Evolutionary conservation across 352 stramenopile species (phyloP).

Genomic region (Globisporangium barbulae): DNA sequence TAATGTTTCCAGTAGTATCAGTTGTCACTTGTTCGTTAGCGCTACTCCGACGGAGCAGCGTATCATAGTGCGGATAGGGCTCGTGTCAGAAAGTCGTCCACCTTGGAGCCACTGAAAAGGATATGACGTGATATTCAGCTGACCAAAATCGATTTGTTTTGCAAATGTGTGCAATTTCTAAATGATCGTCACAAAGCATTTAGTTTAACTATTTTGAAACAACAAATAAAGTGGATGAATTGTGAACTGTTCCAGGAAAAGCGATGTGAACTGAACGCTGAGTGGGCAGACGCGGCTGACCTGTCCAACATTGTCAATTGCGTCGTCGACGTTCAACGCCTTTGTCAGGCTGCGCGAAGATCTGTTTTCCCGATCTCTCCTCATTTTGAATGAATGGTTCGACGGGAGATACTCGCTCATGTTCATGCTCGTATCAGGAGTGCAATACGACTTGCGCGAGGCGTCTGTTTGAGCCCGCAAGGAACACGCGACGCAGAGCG

Average conservation of each 20-base stretch:
- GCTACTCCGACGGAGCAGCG: not conserved
- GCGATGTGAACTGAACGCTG: constrained; percentile 1
- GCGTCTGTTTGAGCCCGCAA: no score
- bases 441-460: no score
- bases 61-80: not conserved
- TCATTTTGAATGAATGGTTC: no score
- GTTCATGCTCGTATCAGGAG: no score
- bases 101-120: not conserved
- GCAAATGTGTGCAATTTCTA: not conserved
- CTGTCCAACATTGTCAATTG: not conserved
- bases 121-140: constrained; percentile 1
- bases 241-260: not conserved
- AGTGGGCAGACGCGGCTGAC: not conserved
- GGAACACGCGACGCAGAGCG: no score
- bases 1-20: not conserved
- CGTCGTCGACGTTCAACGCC: not conserved
- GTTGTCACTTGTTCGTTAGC: not conserved
- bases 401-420: no score
- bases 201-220: no score
- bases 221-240: not conserved
- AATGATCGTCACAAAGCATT: no score
- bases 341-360: not conserved
- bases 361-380: not conserved
- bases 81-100: constrained; percentile 5
- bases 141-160: not conserved